Evolutionary conservation across 306 rosid genomes (phyloP).

Genomic region (Hippophae tibetana): DNA sequence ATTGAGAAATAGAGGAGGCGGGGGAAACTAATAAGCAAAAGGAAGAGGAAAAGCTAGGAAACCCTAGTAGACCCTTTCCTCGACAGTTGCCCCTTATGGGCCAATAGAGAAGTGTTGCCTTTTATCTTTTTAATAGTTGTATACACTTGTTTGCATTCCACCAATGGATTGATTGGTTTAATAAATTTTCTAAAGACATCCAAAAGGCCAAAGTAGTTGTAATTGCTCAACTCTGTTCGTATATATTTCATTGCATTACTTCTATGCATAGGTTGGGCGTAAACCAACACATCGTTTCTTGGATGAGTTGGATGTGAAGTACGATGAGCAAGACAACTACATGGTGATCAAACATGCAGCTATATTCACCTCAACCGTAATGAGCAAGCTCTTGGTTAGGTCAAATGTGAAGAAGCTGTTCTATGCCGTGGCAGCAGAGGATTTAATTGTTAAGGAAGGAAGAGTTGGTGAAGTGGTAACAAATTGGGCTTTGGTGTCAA

Average conservation of each 20-base stretch:
- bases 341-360: conserved; percentile 93
- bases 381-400: conserved; percentile 70
- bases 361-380: conserved; percentile 84
- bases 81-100: too few relatives aligned
- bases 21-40: too few relatives aligned
- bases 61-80: too few relatives aligned
- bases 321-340: conserved; percentile 76
- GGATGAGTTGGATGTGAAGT: conserved; percentile 53
- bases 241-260: background rate
- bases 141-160: too few relatives aligned
- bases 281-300: conserved; percentile 82
- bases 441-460: conserved; percentile 64
- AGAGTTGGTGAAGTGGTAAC: conserved; percentile 75
- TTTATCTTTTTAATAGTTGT: too few relatives aligned
- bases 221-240: too few relatives aligned
- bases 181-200: too few relatives aligned
- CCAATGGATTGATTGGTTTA: too few relatives aligned
- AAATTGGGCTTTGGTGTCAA: conserved; percentile 82
- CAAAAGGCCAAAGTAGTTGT: too few relatives aligned
- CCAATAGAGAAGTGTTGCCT: too few relatives aligned
- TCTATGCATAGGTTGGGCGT: conserved; percentile 42
- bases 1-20: too few relatives aligned
- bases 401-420: conserved; percentile 88
- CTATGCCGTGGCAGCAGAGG: conserved; percentile 85
- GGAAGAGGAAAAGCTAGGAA: too few relatives aligned